Evolutionary conservation across 805 yeast species (phyloP).

Genomic region (Saccharomycopsis microspora): DNA sequence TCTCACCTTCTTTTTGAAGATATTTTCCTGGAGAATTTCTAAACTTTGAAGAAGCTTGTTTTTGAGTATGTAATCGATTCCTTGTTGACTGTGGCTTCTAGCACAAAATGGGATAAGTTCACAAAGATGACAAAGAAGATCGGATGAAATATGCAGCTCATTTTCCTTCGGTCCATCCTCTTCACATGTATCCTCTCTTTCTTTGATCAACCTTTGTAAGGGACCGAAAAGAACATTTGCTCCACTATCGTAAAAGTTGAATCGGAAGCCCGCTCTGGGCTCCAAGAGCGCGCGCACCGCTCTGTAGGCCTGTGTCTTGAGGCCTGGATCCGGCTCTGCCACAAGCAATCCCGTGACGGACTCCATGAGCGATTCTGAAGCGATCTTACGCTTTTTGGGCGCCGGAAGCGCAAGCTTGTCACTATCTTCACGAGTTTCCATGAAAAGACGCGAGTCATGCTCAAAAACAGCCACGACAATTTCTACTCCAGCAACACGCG

Average conservation of each 20-base stretch:
- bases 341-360: constrained; percentile 49
- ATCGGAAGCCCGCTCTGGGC: constrained; percentile 23
- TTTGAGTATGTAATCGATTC: constrained; percentile 54
- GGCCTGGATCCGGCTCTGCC: constrained; percentile 54
- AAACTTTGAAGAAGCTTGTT: constrained; percentile 49
- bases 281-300: constrained; percentile 69
- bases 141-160: not conserved
- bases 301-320: constrained; percentile 75
- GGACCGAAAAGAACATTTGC: constrained; percentile 47
- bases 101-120: constrained; percentile 63
- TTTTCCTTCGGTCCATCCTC: not conserved
- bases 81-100: constrained; percentile 42
- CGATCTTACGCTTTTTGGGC: constrained; percentile 1
- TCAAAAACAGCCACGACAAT: constrained; percentile 71
- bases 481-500: constrained; percentile 69
- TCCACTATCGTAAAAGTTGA: constrained; percentile 48
- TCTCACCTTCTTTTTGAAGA: constrained; percentile 40
- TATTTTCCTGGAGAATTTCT: constrained; percentile 27
- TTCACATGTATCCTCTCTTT: not conserved
- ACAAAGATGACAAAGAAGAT: constrained; percentile 32
- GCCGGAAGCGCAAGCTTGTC: not conserved
- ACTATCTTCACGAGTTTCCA: not conserved
- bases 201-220: constrained; percentile 26
- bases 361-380: constrained; percentile 29
- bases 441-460: constrained; percentile 60